Evolutionary conservation across 257 asterid genomes (phyloP).

Genomic region (Ilex asprella): DNA sequence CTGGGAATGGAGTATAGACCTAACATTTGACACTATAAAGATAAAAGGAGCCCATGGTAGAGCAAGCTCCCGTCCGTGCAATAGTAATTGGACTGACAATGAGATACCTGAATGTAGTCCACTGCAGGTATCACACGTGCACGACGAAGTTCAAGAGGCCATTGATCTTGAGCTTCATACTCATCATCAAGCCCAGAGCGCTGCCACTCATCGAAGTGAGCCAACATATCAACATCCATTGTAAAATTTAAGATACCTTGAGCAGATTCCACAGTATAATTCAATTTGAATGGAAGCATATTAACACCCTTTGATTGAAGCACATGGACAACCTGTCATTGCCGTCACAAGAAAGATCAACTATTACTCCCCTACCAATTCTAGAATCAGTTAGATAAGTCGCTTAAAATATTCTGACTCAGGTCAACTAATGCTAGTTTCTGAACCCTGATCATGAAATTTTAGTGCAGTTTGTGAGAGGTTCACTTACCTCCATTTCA

Average conservation of each 20-base stretch:
- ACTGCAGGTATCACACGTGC: constrained; percentile 93
- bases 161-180: constrained; percentile 91
- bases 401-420: too few species aligned
- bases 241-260: constrained; percentile 93
- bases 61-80: too few species aligned
- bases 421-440: too few species aligned
- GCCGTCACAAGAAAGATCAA: neutral
- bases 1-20: too few species aligned
- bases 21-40: too few species aligned
- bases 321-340: constrained; percentile 56
- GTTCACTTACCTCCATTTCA: constrained; percentile 66
- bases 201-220: constrained; percentile 96
- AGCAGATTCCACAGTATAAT: constrained; percentile 74
- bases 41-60: too few species aligned
- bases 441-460: too few species aligned
- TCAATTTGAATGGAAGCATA: constrained; percentile 73
- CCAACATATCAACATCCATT: constrained; percentile 88
- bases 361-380: too few species aligned
- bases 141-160: constrained; percentile 90
- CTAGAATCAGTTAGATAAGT: too few species aligned
- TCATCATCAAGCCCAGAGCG: constrained; percentile 65
- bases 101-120: constrained; percentile 72
- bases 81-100: too few species aligned
- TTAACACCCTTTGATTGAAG: constrained; percentile 67
- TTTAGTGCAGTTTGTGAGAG: too few species aligned